A percentile compares a stretch with the other conserved stretches of the same genome.
Evolutionary conservation across 805 yeast species (phyloP).

Genomic region (Kodamaea leandrae): DNA sequence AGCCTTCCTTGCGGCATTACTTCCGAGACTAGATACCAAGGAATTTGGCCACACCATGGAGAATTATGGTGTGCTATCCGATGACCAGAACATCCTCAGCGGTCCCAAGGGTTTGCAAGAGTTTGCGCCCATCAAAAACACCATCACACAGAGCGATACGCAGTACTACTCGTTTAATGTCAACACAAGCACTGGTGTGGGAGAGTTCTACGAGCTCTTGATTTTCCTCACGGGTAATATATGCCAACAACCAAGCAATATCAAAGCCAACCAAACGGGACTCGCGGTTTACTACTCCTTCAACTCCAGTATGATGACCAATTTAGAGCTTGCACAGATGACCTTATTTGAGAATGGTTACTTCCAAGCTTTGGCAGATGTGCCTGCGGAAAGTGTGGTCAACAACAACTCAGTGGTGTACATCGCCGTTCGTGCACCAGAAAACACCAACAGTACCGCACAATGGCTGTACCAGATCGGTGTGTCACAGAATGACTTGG

Average conservation of each 20-base stretch:
- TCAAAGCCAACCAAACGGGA: slow-evolving; percentile 22
- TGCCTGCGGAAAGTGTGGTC: slow-evolving; percentile 18
- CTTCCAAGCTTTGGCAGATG: slow-evolving; percentile 39
- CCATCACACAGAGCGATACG: slow-evolving; percentile 35
- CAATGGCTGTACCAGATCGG: slow-evolving; percentile 69
- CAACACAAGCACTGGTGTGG: slow-evolving; percentile 44
- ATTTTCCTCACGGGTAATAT: slow-evolving; percentile 52
- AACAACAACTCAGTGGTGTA: slow-evolving; percentile 21
- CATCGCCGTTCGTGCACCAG: slow-evolving; percentile 42
- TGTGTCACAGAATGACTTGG: slow-evolving; percentile 58
- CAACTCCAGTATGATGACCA: slow-evolving; percentile 31
- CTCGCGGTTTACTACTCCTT: slow-evolving; percentile 40
- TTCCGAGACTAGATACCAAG: background rate
- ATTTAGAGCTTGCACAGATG: slow-evolving; percentile 31
- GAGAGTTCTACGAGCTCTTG: slow-evolving; percentile 45
- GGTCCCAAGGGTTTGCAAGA: slow-evolving; percentile 32
- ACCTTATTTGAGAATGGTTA: slow-evolving; percentile 32
- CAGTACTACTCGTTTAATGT: slow-evolving; percentile 45
- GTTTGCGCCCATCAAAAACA: slow-evolving; percentile 34
- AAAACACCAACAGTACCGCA: slow-evolving; percentile 32
- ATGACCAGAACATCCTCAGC: background rate
- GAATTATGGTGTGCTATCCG: too few relatives aligned
- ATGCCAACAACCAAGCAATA: slow-evolving; percentile 31
- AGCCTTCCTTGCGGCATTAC: background rate
- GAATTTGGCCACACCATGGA: too few relatives aligned